phyloP scores from a whole-genome alignment of 768 basidiomycete genomes.

The Pleurotus eryngii region DNA sequence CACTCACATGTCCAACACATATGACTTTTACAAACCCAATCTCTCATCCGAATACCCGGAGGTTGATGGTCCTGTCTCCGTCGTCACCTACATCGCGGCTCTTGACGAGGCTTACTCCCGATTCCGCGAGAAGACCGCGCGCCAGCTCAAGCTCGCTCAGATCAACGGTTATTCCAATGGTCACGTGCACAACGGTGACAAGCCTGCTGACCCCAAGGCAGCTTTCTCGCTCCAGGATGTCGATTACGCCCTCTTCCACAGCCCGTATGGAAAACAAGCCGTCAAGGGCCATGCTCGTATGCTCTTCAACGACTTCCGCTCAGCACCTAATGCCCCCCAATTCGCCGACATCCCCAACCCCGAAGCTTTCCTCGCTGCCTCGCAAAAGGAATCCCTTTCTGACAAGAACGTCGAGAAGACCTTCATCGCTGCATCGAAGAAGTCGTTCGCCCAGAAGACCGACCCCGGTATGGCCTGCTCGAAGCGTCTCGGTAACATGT shows the following conservation, averaged over 20 bases:
- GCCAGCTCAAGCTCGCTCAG: constrained; percentile 50
- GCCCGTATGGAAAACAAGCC: constrained; percentile 98
- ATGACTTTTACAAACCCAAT: constrained; percentile 99
- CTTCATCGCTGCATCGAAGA: constrained; percentile 78
- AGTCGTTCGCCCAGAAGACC: constrained; percentile 70
- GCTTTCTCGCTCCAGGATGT: constrained; percentile 77
- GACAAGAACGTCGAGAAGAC: constrained; percentile 97
- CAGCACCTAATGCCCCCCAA: constrained; percentile 63
- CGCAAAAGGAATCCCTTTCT: constrained; percentile 73
- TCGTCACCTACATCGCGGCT: constrained; percentile 91
- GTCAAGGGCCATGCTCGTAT: constrained; percentile 95
- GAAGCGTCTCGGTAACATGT: constrained; percentile 94
- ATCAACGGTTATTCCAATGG: constrained; percentile 30
- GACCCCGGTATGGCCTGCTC: constrained; percentile 85
- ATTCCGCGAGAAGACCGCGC: constrained; percentile 79
- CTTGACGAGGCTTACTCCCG: constrained; percentile 85
- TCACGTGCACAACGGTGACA: constrained; percentile 37
- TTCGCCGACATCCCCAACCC: constrained; percentile 72
- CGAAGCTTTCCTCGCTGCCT: constrained; percentile 62
- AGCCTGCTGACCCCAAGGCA: constrained; percentile 30
- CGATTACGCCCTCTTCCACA: constrained; percentile 95
- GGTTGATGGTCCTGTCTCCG: constrained; percentile 95
- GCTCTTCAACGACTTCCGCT: constrained; percentile 88
- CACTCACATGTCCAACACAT: constrained; percentile 95
- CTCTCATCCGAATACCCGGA: constrained; percentile 94